Base-by-base conservation (phyloP, 2,329 filamentous ascomycete species). In the Pestalotiopsis sp. region DNA sequence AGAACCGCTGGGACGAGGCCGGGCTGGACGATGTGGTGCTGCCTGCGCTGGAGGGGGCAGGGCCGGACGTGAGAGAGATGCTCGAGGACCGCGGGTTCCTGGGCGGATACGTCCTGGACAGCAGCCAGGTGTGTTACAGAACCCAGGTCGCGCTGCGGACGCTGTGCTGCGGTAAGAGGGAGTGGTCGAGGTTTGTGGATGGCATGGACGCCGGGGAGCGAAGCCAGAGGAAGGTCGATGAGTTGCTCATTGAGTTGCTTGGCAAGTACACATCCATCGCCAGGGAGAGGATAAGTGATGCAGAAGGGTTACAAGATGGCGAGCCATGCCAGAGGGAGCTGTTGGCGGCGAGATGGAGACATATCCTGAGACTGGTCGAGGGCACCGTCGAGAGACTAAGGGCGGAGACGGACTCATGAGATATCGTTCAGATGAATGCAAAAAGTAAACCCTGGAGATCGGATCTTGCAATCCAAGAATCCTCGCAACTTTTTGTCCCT, bases 141-240 rank as follows among this genome's bases (percentile, higher is more conserved):
- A 88, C 87, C 1, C 83, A 89, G 73, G 85, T 87, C 12, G 87
- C 86, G 4, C 72, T 88, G 61, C 75, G 87, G 61, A 67, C 82
- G 57, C 45, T 84, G 36, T 82, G 72, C 75, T 80, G 70, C 65
- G 83, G 68, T 68, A 64, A 77, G 1, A 72, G 77, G 9, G 78
- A 80, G 74, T 88, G 86, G 85, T 76, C 77, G 65, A 75, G 80
- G 45, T 84, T 88, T 57, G 82, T 87, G 1, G 80, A 81, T 49
- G 81, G 81, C 2, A 73, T 78, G 4, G 84, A 85, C 65, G 86
- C 85, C 64, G 85, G 83, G 3, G 80, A 82, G 70, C 75, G 71
- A 13, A 82, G 85, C 67, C 80, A 84, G 71, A 72, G 39, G 7
- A 74, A 75, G 36, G 83, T 84, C 2, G 77, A 85, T 70, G 31